Evolutionary conservation across 2,329 filamentous ascomycete genomes (phyloP).

Genomic region (Knoxdaviesia capensis): DNA sequence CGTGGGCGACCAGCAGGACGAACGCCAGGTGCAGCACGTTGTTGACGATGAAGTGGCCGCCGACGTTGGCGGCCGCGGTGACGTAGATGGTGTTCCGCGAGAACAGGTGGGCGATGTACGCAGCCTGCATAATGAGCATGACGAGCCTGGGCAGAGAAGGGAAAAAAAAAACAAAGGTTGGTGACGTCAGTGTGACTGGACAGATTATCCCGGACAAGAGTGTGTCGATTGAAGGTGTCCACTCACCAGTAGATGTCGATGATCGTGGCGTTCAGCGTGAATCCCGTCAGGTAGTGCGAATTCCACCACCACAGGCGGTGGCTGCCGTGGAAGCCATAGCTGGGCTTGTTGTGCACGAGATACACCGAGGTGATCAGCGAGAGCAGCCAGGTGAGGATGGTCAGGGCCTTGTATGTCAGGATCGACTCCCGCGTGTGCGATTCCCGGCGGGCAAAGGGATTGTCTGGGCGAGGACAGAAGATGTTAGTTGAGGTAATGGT

Average conservation of each 20-base stretch:
- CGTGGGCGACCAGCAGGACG: slow-evolving; percentile 63
- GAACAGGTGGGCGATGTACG: slow-evolving; percentile 62
- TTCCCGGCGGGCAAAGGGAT: slow-evolving; percentile 57
- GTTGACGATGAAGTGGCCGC: slow-evolving; percentile 67
- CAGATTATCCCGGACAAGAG: too few species aligned
- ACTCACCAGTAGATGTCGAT: slow-evolving; percentile 55
- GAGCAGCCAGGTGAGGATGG: slow-evolving; percentile 54
- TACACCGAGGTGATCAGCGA: slow-evolving; percentile 53
- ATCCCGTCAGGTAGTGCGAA: slow-evolving; percentile 44
- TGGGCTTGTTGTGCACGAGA: slow-evolving; percentile 46
- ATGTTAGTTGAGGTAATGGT: not conserved
- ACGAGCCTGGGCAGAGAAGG: slow-evolving; percentile 32
- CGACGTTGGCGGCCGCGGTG: slow-evolving; percentile 58
- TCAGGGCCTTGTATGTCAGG: slow-evolving; percentile 55
- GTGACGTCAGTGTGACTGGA: too few species aligned
- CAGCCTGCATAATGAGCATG: slow-evolving; percentile 55
- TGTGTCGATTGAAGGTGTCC: too few species aligned
- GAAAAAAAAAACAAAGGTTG: not conserved
- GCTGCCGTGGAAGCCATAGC: slow-evolving; percentile 36
- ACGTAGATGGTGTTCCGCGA: slow-evolving; percentile 40
- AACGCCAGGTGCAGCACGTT: slow-evolving; percentile 70
- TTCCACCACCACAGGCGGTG: slow-evolving; percentile 62
- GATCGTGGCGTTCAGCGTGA: slow-evolving; percentile 48
- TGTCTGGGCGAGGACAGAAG: slow-evolving; percentile 26
- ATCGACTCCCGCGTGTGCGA: slow-evolving; percentile 40